Percentiles rank a stretch among this genome's conserved stretches.
phyloP scores from a whole-genome alignment of 805 yeast species.

The Nakazawaea wyomingensis region DNA sequence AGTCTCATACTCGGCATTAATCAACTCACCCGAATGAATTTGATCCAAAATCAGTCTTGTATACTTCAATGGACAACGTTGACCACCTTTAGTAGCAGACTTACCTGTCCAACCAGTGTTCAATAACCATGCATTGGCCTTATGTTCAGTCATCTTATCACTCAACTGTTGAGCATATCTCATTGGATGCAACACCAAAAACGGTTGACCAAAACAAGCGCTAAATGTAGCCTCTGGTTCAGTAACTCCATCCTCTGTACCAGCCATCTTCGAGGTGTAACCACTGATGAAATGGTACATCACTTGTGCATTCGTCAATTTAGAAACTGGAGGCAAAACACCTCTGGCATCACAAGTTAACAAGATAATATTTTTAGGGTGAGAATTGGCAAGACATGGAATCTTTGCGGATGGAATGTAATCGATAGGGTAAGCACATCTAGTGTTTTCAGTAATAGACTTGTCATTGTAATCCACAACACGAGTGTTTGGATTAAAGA shows the following conservation, averaged over 20 bases:
- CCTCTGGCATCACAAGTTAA: conserved; percentile 98
- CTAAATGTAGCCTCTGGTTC: conserved; percentile 98
- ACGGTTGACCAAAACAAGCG: conserved; percentile 99
- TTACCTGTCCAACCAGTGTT: conserved; percentile 99
- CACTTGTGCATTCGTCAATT: conserved; percentile 89
- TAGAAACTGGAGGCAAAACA: conserved; percentile 95
- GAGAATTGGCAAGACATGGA: conserved; percentile 86
- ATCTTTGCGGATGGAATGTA: conserved; percentile 93
- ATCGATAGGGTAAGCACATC: conserved; percentile 98
- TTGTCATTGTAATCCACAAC: conserved; percentile 81
- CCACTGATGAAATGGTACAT: conserved; percentile 99
- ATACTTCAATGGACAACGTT: conserved; percentile 95
- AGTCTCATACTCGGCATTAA: conserved; percentile 72
- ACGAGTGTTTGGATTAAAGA: conserved; percentile 73
- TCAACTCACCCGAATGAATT: conserved; percentile 86
- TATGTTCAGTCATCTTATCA: conserved; percentile 84
- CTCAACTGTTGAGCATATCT: conserved; percentile 94
- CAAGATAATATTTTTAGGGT: conserved; percentile 88
- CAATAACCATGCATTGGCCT: conserved; percentile 91
- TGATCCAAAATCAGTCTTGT: conserved; percentile 95
- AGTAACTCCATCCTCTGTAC: conserved; percentile 97
- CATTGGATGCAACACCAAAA: conserved; percentile 97
- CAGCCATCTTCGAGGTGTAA: conserved; percentile 99
- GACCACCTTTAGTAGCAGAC: conserved; percentile 88
- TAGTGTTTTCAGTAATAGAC: conserved; percentile 90